Percentiles rank a stretch among this genome's conserved stretches.
These are phyloP conservation scores for Ustilago xerochloae DNA, from an alignment of 1,284 basidiomycete species.

Conservation along the genomic window DNA sequence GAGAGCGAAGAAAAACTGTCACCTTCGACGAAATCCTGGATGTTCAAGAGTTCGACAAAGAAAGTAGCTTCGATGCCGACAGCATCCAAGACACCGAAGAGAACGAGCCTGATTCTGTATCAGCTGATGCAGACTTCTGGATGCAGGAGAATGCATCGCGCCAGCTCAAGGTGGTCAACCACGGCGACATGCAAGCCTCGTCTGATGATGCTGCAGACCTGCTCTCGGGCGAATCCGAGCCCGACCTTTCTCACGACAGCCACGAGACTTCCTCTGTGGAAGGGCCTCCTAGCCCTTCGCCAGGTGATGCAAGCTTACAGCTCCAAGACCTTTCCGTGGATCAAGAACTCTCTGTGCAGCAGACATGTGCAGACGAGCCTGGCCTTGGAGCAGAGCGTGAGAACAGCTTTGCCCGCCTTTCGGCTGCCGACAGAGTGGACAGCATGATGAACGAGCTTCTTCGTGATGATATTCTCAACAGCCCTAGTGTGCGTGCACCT, in stretches of 20 bases:
- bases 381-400: constrained; percentile 28
- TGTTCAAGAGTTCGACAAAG: constrained; percentile 76
- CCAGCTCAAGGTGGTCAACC: constrained; percentile 47
- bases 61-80: constrained; percentile 58
- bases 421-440: constrained; percentile 58
- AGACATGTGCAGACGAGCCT: constrained; percentile 14
- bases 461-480: constrained; percentile 55
- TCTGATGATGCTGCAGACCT: constrained; percentile 18
- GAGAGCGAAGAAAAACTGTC: constrained; percentile 73
- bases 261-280: constrained; percentile 52
- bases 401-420: constrained; percentile 47
- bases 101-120: background rate
- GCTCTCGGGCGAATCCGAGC: constrained; percentile 34
- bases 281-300: constrained; percentile 41
- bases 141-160: constrained; percentile 2
- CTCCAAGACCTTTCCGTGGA: constrained; percentile 37
- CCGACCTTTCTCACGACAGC: constrained; percentile 46
- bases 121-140: constrained; percentile 35
- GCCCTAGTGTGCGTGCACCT: constrained; percentile 23
- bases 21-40: constrained; percentile 87
- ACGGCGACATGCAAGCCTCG: background rate
- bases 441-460: constrained; percentile 65
- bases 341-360: constrained; percentile 9
- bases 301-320: constrained; percentile 9
- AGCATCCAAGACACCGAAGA: constrained; percentile 40